A percentile compares a stretch with the other conserved stretches of the same genome.
Evolutionary conservation across 306 rosid genomes (phyloP).

Genomic region (Delonix regia): DNA sequence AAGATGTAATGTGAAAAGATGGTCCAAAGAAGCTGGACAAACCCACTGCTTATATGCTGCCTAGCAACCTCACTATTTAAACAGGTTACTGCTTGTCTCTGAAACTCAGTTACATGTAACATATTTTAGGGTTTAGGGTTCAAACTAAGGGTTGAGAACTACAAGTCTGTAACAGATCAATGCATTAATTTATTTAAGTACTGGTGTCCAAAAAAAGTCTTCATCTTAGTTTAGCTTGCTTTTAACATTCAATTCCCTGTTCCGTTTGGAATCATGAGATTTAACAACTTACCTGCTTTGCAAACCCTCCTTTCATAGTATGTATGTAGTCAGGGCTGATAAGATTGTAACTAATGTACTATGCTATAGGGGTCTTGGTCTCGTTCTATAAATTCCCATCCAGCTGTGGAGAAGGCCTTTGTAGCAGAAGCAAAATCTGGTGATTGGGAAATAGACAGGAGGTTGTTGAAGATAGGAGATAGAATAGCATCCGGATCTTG

Average conservation of each 20-base stretch:
- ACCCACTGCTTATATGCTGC: slow-evolving; percentile 3
- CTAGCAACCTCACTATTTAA: neutral
- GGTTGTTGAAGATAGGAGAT: slow-evolving; percentile 82
- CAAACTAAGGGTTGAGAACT: neutral
- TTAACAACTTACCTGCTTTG: neutral
- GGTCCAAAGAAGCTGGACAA: neutral
- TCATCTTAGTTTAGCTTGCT: neutral
- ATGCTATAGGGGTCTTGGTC: slow-evolving; percentile 91
- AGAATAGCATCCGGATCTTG: slow-evolving; percentile 97
- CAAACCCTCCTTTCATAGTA: neutral
- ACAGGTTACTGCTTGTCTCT: neutral
- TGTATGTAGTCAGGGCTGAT: slow-evolving; percentile 15
- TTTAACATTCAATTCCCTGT: neutral
- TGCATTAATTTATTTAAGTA: neutral
- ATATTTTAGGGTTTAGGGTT: neutral
- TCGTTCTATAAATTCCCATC: slow-evolving; percentile 69
- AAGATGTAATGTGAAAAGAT: neutral
- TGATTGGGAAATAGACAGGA: slow-evolving; percentile 96
- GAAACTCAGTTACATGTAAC: neutral
- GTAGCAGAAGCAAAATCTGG: slow-evolving; percentile 58
- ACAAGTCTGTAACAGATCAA: too few species aligned
- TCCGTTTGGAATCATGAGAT: neutral
- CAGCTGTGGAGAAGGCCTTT: slow-evolving; percentile 61
- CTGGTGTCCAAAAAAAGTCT: neutral
- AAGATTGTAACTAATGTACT: neutral